Conservation (phyloP, 179 eudicot species). For the Gypsophila paniculata region DNA sequence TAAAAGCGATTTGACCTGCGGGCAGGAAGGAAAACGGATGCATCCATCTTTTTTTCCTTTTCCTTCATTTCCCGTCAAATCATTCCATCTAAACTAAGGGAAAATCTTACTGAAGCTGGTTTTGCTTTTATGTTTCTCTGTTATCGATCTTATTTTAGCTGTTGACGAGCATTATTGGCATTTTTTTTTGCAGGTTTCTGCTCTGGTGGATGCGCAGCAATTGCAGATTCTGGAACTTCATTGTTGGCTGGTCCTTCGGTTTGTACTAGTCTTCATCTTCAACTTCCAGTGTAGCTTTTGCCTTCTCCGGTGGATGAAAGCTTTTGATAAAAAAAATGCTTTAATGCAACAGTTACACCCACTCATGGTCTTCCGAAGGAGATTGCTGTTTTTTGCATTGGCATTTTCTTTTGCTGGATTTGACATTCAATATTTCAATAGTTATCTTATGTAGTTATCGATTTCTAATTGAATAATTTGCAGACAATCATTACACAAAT, state of each 20-base stretch:
- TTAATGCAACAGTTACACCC: too few species aligned
- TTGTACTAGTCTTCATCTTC: slow-evolving; percentile 9
- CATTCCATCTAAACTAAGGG: not conserved
- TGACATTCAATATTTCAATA: too few species aligned
- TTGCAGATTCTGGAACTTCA: slow-evolving; percentile 55
- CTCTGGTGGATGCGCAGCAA: slow-evolving; percentile 46
- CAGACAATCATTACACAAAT: slow-evolving; percentile 43
- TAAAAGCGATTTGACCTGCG: too few species aligned
- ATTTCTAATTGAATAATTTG: slow-evolving; percentile 7
- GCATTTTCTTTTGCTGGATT: not conserved
- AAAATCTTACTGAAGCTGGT: too few species aligned
- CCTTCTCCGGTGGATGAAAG: too few species aligned
- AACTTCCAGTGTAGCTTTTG: too few species aligned
- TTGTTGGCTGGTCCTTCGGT: slow-evolving; percentile 51
- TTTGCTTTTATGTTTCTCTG: not conserved
- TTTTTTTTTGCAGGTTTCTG: slow-evolving; percentile 35
- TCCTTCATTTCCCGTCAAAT: too few species aligned
- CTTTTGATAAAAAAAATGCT: too few species aligned
- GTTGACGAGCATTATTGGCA: not conserved
- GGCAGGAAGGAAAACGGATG: too few species aligned
- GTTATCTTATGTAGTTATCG: not conserved
- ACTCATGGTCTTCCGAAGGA: too few species aligned
- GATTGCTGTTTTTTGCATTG: too few species aligned
- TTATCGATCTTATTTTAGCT: not conserved
- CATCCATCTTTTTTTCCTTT: too few species aligned